Percentiles rank a stretch among this genome's conserved stretches.
Evolutionary conservation across 2,329 filamentous ascomycete species (phyloP).

Genomic region (Venturia asperata): DNA sequence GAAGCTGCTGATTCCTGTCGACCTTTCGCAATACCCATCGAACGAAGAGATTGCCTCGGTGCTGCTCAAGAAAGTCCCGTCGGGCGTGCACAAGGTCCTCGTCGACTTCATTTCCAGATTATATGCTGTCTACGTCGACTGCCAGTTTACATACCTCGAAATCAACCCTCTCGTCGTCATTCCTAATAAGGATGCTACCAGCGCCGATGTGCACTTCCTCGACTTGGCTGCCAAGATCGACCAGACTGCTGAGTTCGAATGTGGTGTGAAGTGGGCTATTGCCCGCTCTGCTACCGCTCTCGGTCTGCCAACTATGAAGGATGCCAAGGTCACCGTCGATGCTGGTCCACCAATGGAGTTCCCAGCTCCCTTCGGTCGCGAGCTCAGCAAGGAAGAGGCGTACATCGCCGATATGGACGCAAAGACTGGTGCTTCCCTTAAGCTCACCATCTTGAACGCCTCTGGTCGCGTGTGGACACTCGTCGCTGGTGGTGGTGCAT

Average conservation of each 20-base stretch:
- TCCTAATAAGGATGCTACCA: slow-evolving; percentile 85
- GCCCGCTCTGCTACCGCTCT: slow-evolving; percentile 85
- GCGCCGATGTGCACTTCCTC: slow-evolving; percentile 93
- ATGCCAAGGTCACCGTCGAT: slow-evolving; percentile 83
- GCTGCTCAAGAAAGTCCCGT: slow-evolving; percentile 86
- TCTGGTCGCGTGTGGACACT: slow-evolving; percentile 94
- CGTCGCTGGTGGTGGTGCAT: slow-evolving; percentile 98
- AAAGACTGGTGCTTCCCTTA: slow-evolving; percentile 98
- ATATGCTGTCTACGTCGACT: slow-evolving; percentile 98
- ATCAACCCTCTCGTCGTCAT: slow-evolving; percentile 99
- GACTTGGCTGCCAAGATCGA: slow-evolving; percentile 98
- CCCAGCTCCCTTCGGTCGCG: slow-evolving; percentile 96
- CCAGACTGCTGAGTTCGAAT: slow-evolving; percentile 98
- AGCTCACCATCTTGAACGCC: slow-evolving; percentile 91
- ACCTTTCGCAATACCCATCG: slow-evolving; percentile 88
- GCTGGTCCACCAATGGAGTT: slow-evolving; percentile 98
- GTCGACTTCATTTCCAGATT: slow-evolving; percentile 98
- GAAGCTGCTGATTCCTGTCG: slow-evolving; percentile 96
- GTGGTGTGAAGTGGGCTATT: slow-evolving; percentile 97
- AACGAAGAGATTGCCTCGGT: slow-evolving; percentile 84
- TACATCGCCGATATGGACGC: slow-evolving; percentile 98
- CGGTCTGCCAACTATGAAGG: slow-evolving; percentile 57
- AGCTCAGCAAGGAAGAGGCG: slow-evolving; percentile 96
- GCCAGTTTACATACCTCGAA: slow-evolving; percentile 99
- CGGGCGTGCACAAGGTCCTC: slow-evolving; percentile 94